These are phyloP conservation scores for Trichoderma sp. DNA, from an alignment of 2,329 filamentous ascomycete species.

Conservation along the genomic window DNA sequence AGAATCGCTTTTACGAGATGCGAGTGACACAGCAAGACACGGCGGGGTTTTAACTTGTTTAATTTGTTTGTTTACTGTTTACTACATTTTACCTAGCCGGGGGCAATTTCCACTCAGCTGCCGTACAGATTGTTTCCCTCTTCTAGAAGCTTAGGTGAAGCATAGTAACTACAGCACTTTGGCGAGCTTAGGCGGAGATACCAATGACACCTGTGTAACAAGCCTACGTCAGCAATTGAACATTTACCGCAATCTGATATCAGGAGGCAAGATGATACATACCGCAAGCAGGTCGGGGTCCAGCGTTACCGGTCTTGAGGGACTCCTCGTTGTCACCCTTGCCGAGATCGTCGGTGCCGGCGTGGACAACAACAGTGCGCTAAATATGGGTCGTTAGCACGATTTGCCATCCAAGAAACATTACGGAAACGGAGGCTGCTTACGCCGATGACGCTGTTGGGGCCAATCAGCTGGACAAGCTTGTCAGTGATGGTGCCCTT, in stretches of 20 bases:
- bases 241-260: not conserved
- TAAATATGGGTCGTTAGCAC: conserved; percentile 40
- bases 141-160: not conserved
- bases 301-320: conserved; percentile 98
- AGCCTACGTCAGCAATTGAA: conserved; percentile 25
- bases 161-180: conserved; percentile 12
- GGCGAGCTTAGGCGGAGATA: conserved; percentile 66
- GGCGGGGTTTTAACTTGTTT: not conserved
- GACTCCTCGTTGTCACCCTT: conserved; percentile 91
- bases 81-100: not conserved
- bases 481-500: conserved; percentile 79
- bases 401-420: not conserved
- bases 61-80: not conserved
- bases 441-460: conserved; percentile 92
- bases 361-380: conserved; percentile 94
- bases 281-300: conserved; percentile 91
- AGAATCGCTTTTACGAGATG: not conserved
- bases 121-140: not conserved
- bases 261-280: conserved; percentile 40
- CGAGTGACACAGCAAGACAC: not conserved
- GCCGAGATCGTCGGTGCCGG: conserved; percentile 94
- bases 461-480: conserved; percentile 92
- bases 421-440: conserved; percentile 34
- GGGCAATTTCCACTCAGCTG: not conserved
- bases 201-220: conserved; percentile 73